Base-by-base conservation (phyloP, 2,329 filamentous ascomycete species). In the Tolypocladium album region DNA sequence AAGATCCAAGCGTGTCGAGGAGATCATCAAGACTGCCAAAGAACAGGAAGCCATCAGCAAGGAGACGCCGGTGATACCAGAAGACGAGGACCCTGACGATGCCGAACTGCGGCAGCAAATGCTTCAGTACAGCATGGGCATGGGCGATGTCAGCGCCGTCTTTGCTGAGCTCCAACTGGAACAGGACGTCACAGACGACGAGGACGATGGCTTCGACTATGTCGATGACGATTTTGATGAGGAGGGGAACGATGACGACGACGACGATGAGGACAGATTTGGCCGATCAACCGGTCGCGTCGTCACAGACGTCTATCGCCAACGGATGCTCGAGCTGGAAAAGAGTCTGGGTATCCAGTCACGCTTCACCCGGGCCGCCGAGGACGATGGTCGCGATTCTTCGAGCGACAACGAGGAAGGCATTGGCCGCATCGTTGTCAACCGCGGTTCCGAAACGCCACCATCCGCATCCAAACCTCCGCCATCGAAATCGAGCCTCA, bases 161-260 rank as follows among this genome's bases (percentile, higher is more conserved):
- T 94, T 99, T 20, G 94, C 94, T 20, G 92, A 97, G 74, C 82
- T 99, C 55, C 85, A 95, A 61, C 74, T 97, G 2, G 90, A 96
- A 63, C 87, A 92, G 61, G 83, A 79, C 31, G 78, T 79, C 15
- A 79, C 78, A 2, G 80, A 85, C n/a, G 79, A 82, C 11, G 74
- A 81, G 56, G 77, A 78, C 22, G 75, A 81, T 43, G 84, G 85
- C 58, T 82, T 82, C 55, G 79, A 80, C n/a, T 75, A 79, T 47
- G 75, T 79, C 15, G 79, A 83, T 22, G 79, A 83, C 45, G 75
- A 78, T 1, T 38, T 38, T 76, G 82, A 50, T 3, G 79, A 82
- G 9, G 34, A 34, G 31, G n/a, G n/a, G n/a, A n/a, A 31, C 27
- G 27, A 31, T 31, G 78, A 81, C 2, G 79, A 78, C 0, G 78